phyloP scores from a whole-genome alignment of 2,329 filamentous ascomycete genomes.

The Colletotrichum euphorbiae region DNA sequence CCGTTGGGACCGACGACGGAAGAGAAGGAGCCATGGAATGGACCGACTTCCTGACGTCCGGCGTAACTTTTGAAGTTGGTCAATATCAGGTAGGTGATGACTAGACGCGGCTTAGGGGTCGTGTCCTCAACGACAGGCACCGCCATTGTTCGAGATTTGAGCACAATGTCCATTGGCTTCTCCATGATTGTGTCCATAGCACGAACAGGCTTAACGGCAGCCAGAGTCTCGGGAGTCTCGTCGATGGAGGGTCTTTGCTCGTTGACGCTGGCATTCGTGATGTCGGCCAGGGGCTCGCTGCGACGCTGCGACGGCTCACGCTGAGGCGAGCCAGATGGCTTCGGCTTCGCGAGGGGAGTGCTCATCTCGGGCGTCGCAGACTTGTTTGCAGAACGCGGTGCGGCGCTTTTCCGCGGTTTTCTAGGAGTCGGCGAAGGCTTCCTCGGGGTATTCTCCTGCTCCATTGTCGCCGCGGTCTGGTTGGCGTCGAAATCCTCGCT shows the following conservation, averaged over 20 bases:
- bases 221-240: conserved; percentile 55
- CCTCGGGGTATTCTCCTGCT: conserved; percentile 49
- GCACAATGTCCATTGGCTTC: conserved; percentile 91
- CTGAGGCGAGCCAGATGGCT: conserved; percentile 67
- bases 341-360: conserved; percentile 58
- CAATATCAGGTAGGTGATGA: conserved; percentile 91
- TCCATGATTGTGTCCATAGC: conserved; percentile 83
- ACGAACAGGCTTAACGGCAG: conserved; percentile 76
- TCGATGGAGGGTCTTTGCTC: conserved; percentile 60
- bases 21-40: conserved; percentile 96
- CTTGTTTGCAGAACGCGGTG: conserved; percentile 53
- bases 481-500: conserved; percentile 53
- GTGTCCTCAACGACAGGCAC: conserved; percentile 78
- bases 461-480: conserved; percentile 46
- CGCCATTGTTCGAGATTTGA: conserved; percentile 82
- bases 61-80: conserved; percentile 99
- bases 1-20: conserved; percentile 98
- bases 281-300: conserved; percentile 75
- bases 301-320: conserved; percentile 62
- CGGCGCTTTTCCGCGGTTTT: conserved; percentile 73
- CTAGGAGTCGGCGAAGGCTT: conserved; percentile 61
- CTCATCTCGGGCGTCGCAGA: conserved; percentile 50
- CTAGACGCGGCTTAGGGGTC: conserved; percentile 85
- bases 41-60: conserved; percentile 92
- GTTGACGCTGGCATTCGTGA: conserved; percentile 76